Evolutionary conservation across 164 flowering plant genomes (phyloP).

Genomic region (Warburgia ugandensis): DNA sequence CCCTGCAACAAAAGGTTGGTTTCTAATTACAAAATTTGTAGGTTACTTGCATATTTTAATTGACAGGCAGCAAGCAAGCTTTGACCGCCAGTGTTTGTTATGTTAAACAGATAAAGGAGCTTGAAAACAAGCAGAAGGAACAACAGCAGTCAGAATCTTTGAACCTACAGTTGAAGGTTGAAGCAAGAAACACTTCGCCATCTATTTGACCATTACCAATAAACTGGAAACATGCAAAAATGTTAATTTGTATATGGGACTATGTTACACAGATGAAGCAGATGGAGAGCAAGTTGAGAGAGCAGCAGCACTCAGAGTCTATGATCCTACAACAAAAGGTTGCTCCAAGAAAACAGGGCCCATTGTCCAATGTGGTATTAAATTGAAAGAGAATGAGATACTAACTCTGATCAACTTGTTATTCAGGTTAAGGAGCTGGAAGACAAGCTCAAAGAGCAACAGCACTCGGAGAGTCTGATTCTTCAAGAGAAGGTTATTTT

Average conservation of each 20-base stretch:
- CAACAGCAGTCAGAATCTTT: conserved; percentile 12
- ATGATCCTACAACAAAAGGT: conserved; percentile 61
- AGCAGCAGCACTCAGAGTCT: conserved; percentile 15
- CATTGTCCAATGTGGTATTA: not conserved
- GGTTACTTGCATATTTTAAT: not conserved
- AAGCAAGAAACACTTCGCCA: not conserved
- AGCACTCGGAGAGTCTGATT: conserved; percentile 7
- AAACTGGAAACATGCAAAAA: not conserved
- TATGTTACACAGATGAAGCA: conserved; percentile 20
- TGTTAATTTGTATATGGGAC: not conserved
- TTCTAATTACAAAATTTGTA: not conserved
- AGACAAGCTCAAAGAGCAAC: conserved; percentile 9
- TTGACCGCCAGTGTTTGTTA: not conserved
- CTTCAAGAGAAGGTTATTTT: conserved; percentile 71
- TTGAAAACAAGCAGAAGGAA: conserved; percentile 23
- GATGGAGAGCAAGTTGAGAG: conserved; percentile 21
- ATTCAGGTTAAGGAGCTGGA: conserved; percentile 5
- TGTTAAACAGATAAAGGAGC: conserved; percentile 24
- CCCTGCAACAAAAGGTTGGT: conserved; percentile 56
- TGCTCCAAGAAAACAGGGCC: not conserved
- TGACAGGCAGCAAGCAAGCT: no score
- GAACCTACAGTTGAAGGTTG: conserved; percentile 57
- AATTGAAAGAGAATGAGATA: no score
- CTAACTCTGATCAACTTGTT: not conserved
- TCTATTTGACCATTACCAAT: not conserved